These are phyloP conservation scores for Spathaspora hagerdaliae DNA, from an alignment of 805 yeast species.

Conservation along the genomic window DNA sequence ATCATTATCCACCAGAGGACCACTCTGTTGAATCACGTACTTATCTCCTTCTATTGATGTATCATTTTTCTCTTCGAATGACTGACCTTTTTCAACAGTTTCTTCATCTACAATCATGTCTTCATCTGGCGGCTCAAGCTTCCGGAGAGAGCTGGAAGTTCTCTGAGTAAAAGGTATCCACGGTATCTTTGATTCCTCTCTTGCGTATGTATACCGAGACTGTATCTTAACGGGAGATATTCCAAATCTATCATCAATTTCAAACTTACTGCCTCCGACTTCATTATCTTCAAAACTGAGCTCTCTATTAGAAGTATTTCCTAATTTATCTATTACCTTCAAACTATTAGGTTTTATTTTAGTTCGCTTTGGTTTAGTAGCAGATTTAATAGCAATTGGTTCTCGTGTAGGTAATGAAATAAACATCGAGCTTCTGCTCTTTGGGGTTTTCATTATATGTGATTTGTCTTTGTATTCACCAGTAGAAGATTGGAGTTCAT, in stretches of 20 bases:
- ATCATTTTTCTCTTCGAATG: too few relatives aligned
- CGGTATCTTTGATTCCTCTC: not conserved
- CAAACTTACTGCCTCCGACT: not conserved
- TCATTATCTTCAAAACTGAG: not conserved
- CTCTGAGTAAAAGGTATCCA: not conserved
- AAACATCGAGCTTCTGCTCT: slow-evolving; percentile 27
- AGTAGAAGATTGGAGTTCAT: not conserved
- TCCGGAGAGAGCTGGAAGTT: too few relatives aligned
- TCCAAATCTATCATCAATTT: slow-evolving; percentile 4
- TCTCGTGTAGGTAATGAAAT: slow-evolving; percentile 36
- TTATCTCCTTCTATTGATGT: too few relatives aligned
- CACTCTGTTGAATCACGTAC: too few relatives aligned
- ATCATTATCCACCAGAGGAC: too few relatives aligned
- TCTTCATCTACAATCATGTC: too few relatives aligned
- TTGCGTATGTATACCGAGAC: not conserved
- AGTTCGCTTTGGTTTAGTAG: slow-evolving; percentile 4
- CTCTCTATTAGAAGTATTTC: not conserved
- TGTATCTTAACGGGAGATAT: slow-evolving; percentile 8
- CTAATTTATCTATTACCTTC: slow-evolving; percentile 1
- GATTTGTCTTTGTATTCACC: not conserved
- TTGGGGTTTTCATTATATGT: slow-evolving; percentile 19
- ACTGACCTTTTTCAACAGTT: too few relatives aligned
- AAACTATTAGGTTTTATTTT: not conserved
- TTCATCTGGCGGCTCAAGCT: too few relatives aligned
- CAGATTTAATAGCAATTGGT: slow-evolving; percentile 27